Evolutionary conservation across 306 rosid species (phyloP).

Genomic region (Glycine latifolia): DNA sequence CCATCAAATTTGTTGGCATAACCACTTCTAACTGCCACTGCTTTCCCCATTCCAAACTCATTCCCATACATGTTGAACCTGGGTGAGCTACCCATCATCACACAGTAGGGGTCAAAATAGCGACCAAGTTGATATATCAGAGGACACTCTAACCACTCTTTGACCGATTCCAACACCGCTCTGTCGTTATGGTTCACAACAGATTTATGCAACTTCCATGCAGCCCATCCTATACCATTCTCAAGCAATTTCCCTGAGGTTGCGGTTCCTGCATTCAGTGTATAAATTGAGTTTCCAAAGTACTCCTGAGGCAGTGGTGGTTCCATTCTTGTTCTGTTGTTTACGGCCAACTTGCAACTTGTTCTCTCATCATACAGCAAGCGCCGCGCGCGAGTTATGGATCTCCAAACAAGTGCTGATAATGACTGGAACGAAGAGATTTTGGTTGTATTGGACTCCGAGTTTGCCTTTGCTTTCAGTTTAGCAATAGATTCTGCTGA

Average conservation of each 20-base stretch:
- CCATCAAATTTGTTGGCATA: slow-evolving; percentile 60
- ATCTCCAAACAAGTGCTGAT: slow-evolving; percentile 66
- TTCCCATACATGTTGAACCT: slow-evolving; percentile 60
- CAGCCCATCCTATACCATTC: slow-evolving; percentile 63
- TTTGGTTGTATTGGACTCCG: slow-evolving; percentile 34
- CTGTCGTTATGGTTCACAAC: too few species aligned
- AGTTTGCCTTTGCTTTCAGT: slow-evolving; percentile 66
- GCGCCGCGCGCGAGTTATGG: slow-evolving; percentile 55
- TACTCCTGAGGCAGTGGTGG: too few species aligned
- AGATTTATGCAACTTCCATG: slow-evolving; percentile 59
- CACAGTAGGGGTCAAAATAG: slow-evolving; percentile 26
- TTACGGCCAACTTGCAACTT: slow-evolving; percentile 46
- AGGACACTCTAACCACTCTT: slow-evolving; percentile 55
- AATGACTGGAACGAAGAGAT: slow-evolving; percentile 66
- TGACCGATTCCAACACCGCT: not conserved
- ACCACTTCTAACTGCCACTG: slow-evolving; percentile 58
- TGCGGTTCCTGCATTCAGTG: not conserved
- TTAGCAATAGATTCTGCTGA: slow-evolving; percentile 58
- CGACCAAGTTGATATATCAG: not conserved
- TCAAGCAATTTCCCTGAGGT: slow-evolving; percentile 52
- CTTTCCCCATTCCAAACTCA: slow-evolving; percentile 78
- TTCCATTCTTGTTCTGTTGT: too few species aligned
- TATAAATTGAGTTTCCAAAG: slow-evolving; percentile 52
- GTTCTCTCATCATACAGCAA: slow-evolving; percentile 5
- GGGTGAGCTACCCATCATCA: slow-evolving; percentile 62